Evolutionary conservation across 495 filamentous ascomycete species (phyloP).

Genomic region (Haplographium delicatum): DNA sequence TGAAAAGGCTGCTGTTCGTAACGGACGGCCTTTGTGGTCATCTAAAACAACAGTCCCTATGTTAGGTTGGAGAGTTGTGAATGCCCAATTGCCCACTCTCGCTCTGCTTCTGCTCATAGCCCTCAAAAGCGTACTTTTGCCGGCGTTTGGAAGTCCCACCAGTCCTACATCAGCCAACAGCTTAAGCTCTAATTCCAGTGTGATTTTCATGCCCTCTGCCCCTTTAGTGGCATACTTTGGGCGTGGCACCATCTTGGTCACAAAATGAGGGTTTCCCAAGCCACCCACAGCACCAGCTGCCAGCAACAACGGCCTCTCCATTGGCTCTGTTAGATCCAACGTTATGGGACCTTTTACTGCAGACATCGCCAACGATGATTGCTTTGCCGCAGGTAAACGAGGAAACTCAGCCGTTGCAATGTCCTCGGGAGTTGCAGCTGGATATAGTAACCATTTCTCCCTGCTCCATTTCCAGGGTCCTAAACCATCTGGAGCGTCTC

Average conservation of each 20-base stretch:
- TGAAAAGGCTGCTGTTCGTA: slow-evolving; percentile 25
- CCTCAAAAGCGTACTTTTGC: slow-evolving; percentile 88
- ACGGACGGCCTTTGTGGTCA: slow-evolving; percentile 61
- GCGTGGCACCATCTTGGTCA: slow-evolving; percentile 57
- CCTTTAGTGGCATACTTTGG: slow-evolving; percentile 89
- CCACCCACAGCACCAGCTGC: slow-evolving; percentile 85
- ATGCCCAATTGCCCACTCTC: slow-evolving; percentile 91
- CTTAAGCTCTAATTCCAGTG: slow-evolving; percentile 87
- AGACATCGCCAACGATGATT: slow-evolving; percentile 49
- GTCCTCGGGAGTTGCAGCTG: slow-evolving; percentile 62
- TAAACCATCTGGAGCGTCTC: slow-evolving; percentile 22
- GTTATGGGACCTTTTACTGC: slow-evolving; percentile 68
- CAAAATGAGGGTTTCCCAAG: slow-evolving; percentile 89
- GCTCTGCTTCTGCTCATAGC: slow-evolving; percentile 80
- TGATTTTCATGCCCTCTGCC: slow-evolving; percentile 68
- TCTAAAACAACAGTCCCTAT: slow-evolving; percentile 94
- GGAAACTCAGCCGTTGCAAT: slow-evolving; percentile 58
- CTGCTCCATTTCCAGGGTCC: slow-evolving; percentile 33
- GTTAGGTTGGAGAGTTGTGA: slow-evolving; percentile 89
- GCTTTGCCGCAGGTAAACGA: slow-evolving; percentile 47
- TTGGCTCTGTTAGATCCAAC: slow-evolving; percentile 77
- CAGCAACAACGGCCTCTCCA: slow-evolving; percentile 81
- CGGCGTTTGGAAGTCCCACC: slow-evolving; percentile 92
- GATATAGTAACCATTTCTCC: slow-evolving; percentile 83
- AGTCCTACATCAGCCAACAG: slow-evolving; percentile 91